Evolutionary conservation across 2,329 filamentous ascomycete species (phyloP), one percentile per base, ranked within the genome.

Genomic region (Colletotrichum shisoi): DNA sequence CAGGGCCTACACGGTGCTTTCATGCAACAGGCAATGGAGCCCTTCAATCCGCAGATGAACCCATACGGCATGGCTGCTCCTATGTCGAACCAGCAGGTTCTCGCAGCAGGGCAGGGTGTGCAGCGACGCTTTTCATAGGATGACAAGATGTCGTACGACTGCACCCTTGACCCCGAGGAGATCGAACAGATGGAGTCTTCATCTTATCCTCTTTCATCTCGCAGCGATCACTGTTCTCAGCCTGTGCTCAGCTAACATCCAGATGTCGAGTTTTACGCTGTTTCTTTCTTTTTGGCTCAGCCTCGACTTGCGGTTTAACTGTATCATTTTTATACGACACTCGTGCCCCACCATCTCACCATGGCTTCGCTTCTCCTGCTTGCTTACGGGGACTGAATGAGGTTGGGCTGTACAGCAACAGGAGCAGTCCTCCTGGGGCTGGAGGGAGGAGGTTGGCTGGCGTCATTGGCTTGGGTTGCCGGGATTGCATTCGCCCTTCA

Each of bases 1-100:
- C 94, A 97, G 77, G 91, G 91, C 3, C 81, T 95, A 2, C 84
- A 87, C 58, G 79, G 81, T 4, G 81, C 80, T 1, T 87, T 82
- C 70, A 84, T 88, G 80, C 83, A 85, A 52, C 84, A 84, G 71
- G 78, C 82, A 15, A 83, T 86, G 72, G 84, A 87, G 67, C 80
- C 83, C 0, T 86, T 80, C 70, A 83, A 84, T 63, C 77, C 81
- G 0, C 84, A 86, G 71, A 85, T 87, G 76, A 87, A 87, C 70
- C 84, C 85, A 0, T 88, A 88, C 70, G 83, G 82, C 49, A 87
- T 88, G 84, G 82, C 79, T 8, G 82, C 80, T 4, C 79, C 82
- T 0, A 84, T 87, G 67, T 73, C 80, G 4, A 81, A 80, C 67
- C 84, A 87, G 71, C 80, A 82, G 37, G 84, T 87, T 61, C 85